Evolutionary conservation across 2,329 filamentous ascomycete genomes (phyloP), one percentile per base, ranked within the genome.

Genomic region (Colletotrichum chrysophilum): DNA sequence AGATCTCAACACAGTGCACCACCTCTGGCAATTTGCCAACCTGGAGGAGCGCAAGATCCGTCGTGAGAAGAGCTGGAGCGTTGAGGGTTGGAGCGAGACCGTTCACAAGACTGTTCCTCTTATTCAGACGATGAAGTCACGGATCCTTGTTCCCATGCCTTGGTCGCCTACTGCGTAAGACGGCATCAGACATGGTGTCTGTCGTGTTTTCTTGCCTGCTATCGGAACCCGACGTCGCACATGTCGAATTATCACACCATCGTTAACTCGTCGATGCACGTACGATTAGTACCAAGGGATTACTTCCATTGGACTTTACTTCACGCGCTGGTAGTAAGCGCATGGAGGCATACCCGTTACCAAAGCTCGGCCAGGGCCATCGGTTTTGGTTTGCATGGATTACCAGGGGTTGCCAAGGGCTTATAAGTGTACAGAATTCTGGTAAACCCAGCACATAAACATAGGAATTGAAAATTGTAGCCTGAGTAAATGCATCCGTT

Each of bases 21-120:
- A 98, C 84, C 90, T 99, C 26, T 99, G 97, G 97, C 97, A 99
- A 84, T 99, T 98, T 88, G 96, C 96, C 79, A 95, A 99, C 85
- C 87, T 99, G 76, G 96, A 98, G 86, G 97, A 98, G 87, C 93
- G 97, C 78, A 97, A 97, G 85, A 88, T 94, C 43, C 92, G 96
- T 79, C 92, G 97, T 78, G 97, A 99, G 89, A 93, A 97, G 89
- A 98, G 96, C 84, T 99, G 97, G 97, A 92, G 93, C 78, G 92
- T 98, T 55, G 94, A 98, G 82, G 97, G 97, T 61, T 99, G 97
- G 97, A 95, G 94, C 68, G 95, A 98, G 82, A 98, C 96, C 28
- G 97, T 98, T 48, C 97, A 99, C 89, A 98, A 98, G 91, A 99
- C 97, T 2, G 97, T 99, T 62, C 97, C 97, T 36, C 90, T 99